A percentile compares a stretch with the other conserved stretches of the same genome.
phyloP scores from a whole-genome alignment of 441 rosid species.

The Gossypium lobatum region DNA sequence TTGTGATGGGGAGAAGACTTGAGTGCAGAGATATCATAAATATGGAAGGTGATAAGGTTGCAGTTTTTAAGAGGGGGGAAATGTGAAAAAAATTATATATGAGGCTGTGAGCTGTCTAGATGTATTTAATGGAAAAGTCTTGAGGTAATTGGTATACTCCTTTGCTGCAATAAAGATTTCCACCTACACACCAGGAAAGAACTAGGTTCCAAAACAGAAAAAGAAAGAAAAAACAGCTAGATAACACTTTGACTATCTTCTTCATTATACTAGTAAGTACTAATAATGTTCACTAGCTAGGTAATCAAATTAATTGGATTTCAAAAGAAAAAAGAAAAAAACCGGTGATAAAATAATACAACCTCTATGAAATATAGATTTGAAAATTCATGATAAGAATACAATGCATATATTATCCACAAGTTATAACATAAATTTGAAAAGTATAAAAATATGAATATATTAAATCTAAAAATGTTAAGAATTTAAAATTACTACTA shows the following conservation, averaged over 20 bases:
- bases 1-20: slow-evolving; percentile 5
- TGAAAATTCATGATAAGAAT: too few relatives aligned
- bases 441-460: too few relatives aligned
- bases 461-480: too few relatives aligned
- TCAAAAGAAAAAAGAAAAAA: background rate
- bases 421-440: too few relatives aligned
- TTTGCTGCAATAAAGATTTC: slow-evolving; percentile 36
- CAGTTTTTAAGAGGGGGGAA: slow-evolving; percentile 10
- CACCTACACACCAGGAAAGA: slow-evolving; percentile 28
- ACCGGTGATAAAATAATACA: background rate
- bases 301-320: background rate
- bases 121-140: slow-evolving; percentile 23
- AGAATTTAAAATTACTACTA: too few relatives aligned
- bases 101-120: slow-evolving; percentile 30
- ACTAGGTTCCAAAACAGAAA: background rate
- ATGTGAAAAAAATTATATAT: background rate
- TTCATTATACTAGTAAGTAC: background rate
- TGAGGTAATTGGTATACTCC: background rate
- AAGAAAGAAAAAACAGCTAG: background rate
- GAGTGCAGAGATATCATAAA: slow-evolving; percentile 19
- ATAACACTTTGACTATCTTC: slow-evolving; percentile 2
- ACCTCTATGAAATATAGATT: too few relatives aligned
- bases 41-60: slow-evolving; percentile 10
- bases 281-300: background rate
- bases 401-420: too few relatives aligned